phyloP scores from a whole-genome alignment of 1,139 yeast species.

The Pichia sp. region DNA sequence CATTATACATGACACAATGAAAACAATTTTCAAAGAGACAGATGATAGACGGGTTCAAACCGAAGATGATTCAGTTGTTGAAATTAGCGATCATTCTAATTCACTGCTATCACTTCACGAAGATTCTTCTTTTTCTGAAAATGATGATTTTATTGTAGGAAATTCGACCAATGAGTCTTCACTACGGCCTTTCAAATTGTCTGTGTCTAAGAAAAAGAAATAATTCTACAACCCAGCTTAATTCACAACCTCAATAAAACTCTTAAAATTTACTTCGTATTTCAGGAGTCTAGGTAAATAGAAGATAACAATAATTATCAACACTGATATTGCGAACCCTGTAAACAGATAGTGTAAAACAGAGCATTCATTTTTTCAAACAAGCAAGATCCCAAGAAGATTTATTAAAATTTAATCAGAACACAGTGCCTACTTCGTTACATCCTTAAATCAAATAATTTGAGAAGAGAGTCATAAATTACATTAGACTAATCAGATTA shows the following conservation, averaged over 20 bases:
- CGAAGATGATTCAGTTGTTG: conserved; percentile 16
- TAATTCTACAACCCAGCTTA: neutral
- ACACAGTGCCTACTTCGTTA: no score
- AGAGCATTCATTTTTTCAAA: no score
- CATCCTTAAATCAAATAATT: no score
- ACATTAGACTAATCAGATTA: no score
- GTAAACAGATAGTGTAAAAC: no score
- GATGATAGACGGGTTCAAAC: neutral
- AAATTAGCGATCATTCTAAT: conserved; percentile 14
- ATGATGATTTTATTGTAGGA: conserved; percentile 5
- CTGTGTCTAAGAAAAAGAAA: neutral
- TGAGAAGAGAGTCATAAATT: no score
- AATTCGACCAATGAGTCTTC: neutral
- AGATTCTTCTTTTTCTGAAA: conserved; percentile 15
- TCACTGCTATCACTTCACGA: conserved; percentile 8
- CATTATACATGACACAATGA: conserved; percentile 26
- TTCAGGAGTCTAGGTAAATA: no score
- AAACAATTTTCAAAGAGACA: conserved; percentile 15
- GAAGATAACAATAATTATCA: no score
- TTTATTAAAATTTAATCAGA: no score
- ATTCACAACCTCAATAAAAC: neutral
- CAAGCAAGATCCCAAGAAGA: no score
- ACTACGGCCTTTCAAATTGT: conserved; percentile 13
- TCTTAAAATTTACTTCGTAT: no score
- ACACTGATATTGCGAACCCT: no score